These are phyloP conservation scores for Beauveria asiatica DNA, from an alignment of 2,329 filamentous ascomycete species.

Conservation along the genomic window DNA sequence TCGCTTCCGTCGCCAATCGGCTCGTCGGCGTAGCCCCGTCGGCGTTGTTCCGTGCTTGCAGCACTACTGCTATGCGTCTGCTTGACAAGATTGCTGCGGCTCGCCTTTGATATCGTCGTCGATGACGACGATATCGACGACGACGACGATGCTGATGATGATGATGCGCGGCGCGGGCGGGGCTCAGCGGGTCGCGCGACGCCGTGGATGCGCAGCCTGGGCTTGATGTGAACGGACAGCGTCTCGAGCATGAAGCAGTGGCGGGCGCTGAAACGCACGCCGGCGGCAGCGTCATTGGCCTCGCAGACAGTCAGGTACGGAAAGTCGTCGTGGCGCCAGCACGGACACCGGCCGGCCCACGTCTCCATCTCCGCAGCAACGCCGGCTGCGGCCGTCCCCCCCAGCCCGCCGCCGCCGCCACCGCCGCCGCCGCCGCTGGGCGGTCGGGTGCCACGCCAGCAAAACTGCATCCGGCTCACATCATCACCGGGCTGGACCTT, in stretches of 20 bases:
- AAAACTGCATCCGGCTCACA: slow-evolving; percentile 30
- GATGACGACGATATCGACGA: no score
- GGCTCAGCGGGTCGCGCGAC: slow-evolving; percentile 9
- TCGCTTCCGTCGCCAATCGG: not conserved
- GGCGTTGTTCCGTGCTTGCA: not conserved
- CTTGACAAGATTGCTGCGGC: not conserved
- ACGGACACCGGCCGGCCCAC: slow-evolving; percentile 30
- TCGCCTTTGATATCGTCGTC: not conserved
- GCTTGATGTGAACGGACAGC: slow-evolving; percentile 35
- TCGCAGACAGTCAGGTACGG: slow-evolving; percentile 41
- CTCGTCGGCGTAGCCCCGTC: not conserved
- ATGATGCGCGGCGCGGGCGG: not conserved
- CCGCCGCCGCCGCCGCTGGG: not conserved
- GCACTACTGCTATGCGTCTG: not conserved
- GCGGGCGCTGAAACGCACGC: slow-evolving; percentile 35
- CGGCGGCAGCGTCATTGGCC: slow-evolving; percentile 34
- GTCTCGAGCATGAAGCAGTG: slow-evolving; percentile 40
- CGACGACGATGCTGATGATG: no score
- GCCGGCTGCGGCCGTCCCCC: not conserved
- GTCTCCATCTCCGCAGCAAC: not conserved
- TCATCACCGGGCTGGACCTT: slow-evolving; percentile 16
- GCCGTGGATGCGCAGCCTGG: slow-evolving; percentile 27
- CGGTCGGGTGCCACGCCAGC: slow-evolving; percentile 22
- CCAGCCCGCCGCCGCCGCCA: not conserved
- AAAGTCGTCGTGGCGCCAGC: slow-evolving; percentile 47